phyloP scores from a whole-genome alignment of 106 monocot genomes.

The Alisma plantagoaquatica region DNA sequence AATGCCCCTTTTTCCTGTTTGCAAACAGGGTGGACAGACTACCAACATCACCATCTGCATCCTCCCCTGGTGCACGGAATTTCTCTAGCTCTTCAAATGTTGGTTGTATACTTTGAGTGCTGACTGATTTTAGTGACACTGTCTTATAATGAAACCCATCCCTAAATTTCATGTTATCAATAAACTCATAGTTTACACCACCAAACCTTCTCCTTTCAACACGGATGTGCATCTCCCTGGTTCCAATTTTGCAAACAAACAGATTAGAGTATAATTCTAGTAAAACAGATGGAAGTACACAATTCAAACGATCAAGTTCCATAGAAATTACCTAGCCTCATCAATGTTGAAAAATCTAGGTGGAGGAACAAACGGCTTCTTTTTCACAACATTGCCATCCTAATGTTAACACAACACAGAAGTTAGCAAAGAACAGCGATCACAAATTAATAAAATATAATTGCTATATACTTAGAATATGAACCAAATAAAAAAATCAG shows the following conservation, averaged over 20 bases:
- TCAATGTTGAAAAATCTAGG: slow-evolving; percentile 90
- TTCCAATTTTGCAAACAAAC: background rate
- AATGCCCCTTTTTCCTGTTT: slow-evolving; percentile 97
- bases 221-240: slow-evolving; percentile 84
- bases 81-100: slow-evolving; percentile 97
- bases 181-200: slow-evolving; percentile 71
- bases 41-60: slow-evolving; percentile 64
- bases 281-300: background rate
- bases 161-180: slow-evolving; percentile 84
- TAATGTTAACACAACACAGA: slow-evolving; percentile 21
- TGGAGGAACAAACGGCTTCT: slow-evolving; percentile 86
- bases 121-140: slow-evolving; percentile 78
- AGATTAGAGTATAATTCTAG: background rate
- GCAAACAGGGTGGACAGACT: slow-evolving; percentile 85
- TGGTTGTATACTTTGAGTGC: slow-evolving; percentile 68
- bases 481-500: background rate
- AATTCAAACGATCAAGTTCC: background rate
- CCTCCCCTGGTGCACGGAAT: slow-evolving; percentile 82
- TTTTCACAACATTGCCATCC: slow-evolving; percentile 77
- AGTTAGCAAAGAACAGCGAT: background rate
- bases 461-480: too few species aligned
- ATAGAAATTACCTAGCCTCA: slow-evolving; percentile 62
- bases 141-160: slow-evolving; percentile 92
- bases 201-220: slow-evolving; percentile 66
- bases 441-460: background rate